Percentiles rank a stretch among this genome's conserved stretches.
Conservation (phyloP, 306 rosid species). For the Argentina anserina region DNA sequence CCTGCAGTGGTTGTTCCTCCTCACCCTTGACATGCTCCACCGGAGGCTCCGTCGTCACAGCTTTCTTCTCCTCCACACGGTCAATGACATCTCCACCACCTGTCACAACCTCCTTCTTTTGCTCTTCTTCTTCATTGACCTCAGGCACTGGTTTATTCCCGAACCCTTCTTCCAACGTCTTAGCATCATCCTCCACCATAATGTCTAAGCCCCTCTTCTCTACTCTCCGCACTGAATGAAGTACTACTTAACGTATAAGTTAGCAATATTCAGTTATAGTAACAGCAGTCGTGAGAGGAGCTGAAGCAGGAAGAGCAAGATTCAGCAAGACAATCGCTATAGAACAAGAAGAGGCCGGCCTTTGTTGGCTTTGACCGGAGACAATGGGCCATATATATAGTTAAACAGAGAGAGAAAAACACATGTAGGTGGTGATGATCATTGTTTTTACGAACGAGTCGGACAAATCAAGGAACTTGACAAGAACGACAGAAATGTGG, state of each 20-base stretch:
- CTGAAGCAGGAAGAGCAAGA: slow-evolving; percentile 8
- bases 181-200: slow-evolving; percentile 43
- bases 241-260: neutral
- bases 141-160: neutral
- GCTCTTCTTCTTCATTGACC: slow-evolving; percentile 15
- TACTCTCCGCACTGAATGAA: neutral
- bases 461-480: slow-evolving; percentile 24
- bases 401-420: slow-evolving; percentile 3
- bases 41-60: neutral
- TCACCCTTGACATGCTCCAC: slow-evolving; percentile 11
- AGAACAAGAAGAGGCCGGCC: slow-evolving; percentile 52
- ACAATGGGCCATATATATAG: slow-evolving; percentile 18
- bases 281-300: neutral
- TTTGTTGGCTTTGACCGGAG: slow-evolving; percentile 18
- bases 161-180: slow-evolving; percentile 62
- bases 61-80: neutral
- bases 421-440: neutral
- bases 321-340: slow-evolving; percentile 24
- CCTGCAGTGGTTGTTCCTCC: slow-evolving; percentile 13
- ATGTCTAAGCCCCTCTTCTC: neutral
- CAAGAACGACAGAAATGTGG: slow-evolving; percentile 7
- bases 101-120: slow-evolving; percentile 1
- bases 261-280: neutral
- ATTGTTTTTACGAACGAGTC: neutral
- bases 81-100: slow-evolving; percentile 23